A percentile compares a stretch with the other conserved stretches of the same genome.
Evolutionary conservation across 2,329 filamentous ascomycete genomes (phyloP).

Genomic region (Arthroderma uncinatum): DNA sequence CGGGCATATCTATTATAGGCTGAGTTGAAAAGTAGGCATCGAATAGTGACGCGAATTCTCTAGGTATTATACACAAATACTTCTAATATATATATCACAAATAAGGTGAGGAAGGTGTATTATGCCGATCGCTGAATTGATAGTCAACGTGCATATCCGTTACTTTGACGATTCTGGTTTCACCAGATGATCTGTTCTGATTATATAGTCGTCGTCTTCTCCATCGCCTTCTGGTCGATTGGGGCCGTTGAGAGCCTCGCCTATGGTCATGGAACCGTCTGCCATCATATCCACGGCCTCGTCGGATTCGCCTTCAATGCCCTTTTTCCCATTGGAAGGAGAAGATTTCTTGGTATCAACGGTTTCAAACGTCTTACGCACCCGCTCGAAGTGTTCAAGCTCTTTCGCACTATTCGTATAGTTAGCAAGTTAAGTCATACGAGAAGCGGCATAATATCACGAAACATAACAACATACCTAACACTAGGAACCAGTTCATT

Average conservation of each 20-base stretch:
- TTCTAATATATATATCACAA: slow-evolving; percentile 10
- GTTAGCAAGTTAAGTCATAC: neutral
- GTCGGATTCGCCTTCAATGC: neutral
- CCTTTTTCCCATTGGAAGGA: neutral
- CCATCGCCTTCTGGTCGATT: slow-evolving; percentile 17
- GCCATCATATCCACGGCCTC: neutral
- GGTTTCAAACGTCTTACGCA: slow-evolving; percentile 70
- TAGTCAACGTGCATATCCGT: neutral
- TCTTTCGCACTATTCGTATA: slow-evolving; percentile 61
- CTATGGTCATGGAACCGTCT: slow-evolving; percentile 22
- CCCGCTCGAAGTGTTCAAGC: slow-evolving; percentile 77
- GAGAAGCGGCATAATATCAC: too few species aligned
- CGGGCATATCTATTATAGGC: too few species aligned
- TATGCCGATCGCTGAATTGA: neutral
- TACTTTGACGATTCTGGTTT: slow-evolving; percentile 10
- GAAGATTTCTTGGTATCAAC: slow-evolving; percentile 36
- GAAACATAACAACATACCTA: slow-evolving; percentile 28
- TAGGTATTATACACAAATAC: neutral
- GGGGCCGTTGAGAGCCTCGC: slow-evolving; percentile 25
- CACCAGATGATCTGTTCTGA: slow-evolving; percentile 29
- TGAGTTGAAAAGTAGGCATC: too few species aligned
- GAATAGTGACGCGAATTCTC: too few species aligned
- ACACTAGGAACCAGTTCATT: slow-evolving; percentile 85
- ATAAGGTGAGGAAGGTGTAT: neutral
- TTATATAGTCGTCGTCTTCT: slow-evolving; percentile 29